A percentile compares a stretch with the other conserved stretches of the same genome.
Evolutionary conservation across 2,329 filamentous ascomycete genomes (phyloP).

Genomic region (Clonostachys sp.): DNA sequence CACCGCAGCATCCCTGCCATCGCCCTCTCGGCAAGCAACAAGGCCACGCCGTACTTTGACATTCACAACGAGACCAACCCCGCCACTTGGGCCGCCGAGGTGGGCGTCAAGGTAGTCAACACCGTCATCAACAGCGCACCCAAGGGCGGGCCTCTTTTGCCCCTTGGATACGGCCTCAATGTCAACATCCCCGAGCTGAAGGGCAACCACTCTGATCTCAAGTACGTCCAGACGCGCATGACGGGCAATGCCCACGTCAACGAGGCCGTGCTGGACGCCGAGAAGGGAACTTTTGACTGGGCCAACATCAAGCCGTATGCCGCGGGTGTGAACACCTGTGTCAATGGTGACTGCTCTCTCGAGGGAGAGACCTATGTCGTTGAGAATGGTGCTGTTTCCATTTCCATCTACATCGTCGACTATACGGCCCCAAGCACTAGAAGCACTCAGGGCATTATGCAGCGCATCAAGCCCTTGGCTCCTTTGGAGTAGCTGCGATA

Average conservation of each 20-base stretch:
- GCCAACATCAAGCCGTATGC: conserved; percentile 26
- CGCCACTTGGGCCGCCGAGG: conserved; percentile 32
- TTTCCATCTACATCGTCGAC: conserved; percentile 44
- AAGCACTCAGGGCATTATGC: conserved; percentile 14
- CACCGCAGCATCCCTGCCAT: conserved; percentile 44
- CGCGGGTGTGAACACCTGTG: conserved; percentile 39
- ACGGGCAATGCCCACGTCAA: conserved; percentile 43
- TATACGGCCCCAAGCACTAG: conserved; percentile 35
- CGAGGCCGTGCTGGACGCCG: conserved; percentile 34
- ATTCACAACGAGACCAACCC: conserved; percentile 33
- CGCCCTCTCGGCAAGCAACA: conserved; percentile 38
- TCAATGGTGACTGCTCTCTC: conserved; percentile 45
- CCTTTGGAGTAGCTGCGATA: not conserved
- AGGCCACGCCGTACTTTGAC: conserved; percentile 31
- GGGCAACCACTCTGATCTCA: conserved; percentile 29
- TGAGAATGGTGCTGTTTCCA: conserved; percentile 29
- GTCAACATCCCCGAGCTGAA: conserved; percentile 44
- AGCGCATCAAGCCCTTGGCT: conserved; percentile 15
- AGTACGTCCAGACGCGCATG: conserved; percentile 39
- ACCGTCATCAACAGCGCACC: conserved; percentile 31
- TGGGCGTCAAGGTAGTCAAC: conserved; percentile 36
- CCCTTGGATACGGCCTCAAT: conserved; percentile 44
- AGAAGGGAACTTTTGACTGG: conserved; percentile 36
- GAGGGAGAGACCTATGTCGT: conserved; percentile 45
- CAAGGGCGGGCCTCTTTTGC: conserved; percentile 26